Base-by-base conservation (phyloP, 1,284 basidiomycete species). In the Cystobasidiaceae sp. region DNA sequence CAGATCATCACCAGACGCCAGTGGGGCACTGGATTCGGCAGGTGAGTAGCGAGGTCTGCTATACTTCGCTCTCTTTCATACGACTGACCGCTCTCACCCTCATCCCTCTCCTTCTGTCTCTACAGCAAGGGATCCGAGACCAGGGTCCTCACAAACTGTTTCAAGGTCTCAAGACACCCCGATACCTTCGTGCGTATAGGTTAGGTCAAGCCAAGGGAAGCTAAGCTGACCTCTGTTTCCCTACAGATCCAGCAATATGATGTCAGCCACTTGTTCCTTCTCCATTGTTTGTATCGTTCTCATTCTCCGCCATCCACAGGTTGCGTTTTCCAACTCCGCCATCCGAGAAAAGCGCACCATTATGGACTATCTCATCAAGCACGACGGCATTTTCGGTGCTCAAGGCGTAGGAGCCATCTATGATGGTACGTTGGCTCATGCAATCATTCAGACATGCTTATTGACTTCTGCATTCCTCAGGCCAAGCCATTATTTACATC, bases 181-280 rank as follows among this genome's bases (percentile, higher is more conserved):
- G 28, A 64, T n/a, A 39, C 33, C 8, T 27, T 39, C 4, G 60
- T 62, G 27, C 51, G 49, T 44, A 3, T 17, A 27, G 21, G 19
- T 27, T 27, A n/a, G n/a, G n/a, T n/a, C n/a, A n/a, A n/a, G n/a
- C n/a, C n/a, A n/a, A n/a, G n/a, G n/a, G n/a, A n/a, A n/a, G n/a
- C n/a, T n/a, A n/a, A n/a, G n/a, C n/a, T n/a, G n/a, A n/a, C n/a
- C n/a, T n/a, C n/a, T n/a, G n/a, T n/a, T n/a, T n/a, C n/a, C n/a
- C n/a, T 21, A 1, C 25, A 64, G 61, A 49, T 64, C 25, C 52
- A 64, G 25, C 52, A 55, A 32, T 64, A 55, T 39, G 61, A 64
- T 39, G 61, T 64, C 19, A 64, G 61, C 17, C 2, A 30, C 23
- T 21, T 33, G 5, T 3, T 23, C 15, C 50, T 52, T 34, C 43